Base-by-base conservation (phyloP, 306 rosid genomes). In the Acacia confusa region DNA sequence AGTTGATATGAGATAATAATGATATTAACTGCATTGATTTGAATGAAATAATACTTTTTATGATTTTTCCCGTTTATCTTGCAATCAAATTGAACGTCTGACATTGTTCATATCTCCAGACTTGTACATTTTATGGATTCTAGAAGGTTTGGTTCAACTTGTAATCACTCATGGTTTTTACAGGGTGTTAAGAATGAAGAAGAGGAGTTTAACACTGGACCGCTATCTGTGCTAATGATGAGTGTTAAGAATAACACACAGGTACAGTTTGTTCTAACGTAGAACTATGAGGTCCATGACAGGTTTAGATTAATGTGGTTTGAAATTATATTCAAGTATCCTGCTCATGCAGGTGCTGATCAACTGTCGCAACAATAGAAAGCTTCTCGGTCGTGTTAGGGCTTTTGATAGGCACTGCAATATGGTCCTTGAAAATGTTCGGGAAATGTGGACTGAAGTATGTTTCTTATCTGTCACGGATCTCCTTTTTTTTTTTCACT, bases 381-480 rank as follows among this genome's bases (percentile, higher is more conserved):
- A 95, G 83, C 99, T 95, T 73, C 86, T 95, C 1, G 99, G 99
- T 4, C 95, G 94, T 30, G 97, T 93, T 17, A 88, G 98, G 83
- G 99, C 99, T 20, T 95, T 95, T 20, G 99, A 95, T 67, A 83
- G 99, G 78, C 99, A 93, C 83, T 95, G 97, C 88, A 95, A 95
- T 77, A 93, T 95, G 98, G 98, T 95, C 80, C 91, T 95, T 70
- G 99, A 95, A 81, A 95, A 95, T 88, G 99, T 95, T 24, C 52
- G 94, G 85, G 98, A 95, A 87, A 95, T 95, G 98, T 95, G 99
- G 99, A 95, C 99, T 4, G 99, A 95, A 97, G 99, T 93, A 75
- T 77, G 75, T 32, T 47, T 77, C 72, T 16, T 64, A 15, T 70
- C 28, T 43, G 12, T 19, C 22, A 57, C 72, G 4, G 24, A 70